phyloP scores from a whole-genome alignment of 352 stramenopile species.

The Globisporangium parvum region DNA sequence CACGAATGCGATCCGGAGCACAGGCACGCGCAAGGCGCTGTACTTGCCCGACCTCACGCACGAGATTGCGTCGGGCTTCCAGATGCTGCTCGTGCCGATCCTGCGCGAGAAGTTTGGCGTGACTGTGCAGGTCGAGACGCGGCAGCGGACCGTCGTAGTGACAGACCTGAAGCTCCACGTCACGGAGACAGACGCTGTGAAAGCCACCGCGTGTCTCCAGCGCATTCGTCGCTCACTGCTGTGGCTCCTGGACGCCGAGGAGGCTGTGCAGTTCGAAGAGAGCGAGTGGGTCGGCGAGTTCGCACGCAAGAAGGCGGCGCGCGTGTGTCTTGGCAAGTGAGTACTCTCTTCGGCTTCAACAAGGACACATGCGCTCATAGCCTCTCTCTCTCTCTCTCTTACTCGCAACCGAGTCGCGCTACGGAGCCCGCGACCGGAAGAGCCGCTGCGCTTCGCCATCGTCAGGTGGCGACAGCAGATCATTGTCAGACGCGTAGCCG shows the following conservation, averaged over 20 bases:
- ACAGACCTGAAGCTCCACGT: constrained; percentile 56
- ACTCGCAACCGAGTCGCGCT: background rate
- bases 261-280: constrained; percentile 25
- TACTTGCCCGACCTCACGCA: constrained; percentile 57
- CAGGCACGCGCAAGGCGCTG: constrained; percentile 41
- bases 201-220: constrained; percentile 34
- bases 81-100: constrained; percentile 56
- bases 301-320: constrained; percentile 24
- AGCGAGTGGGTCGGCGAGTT: constrained; percentile 32
- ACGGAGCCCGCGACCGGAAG: constrained; percentile 20
- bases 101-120: constrained; percentile 50
- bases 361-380: no score
- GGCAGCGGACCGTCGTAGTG: constrained; percentile 50
- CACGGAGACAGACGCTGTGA: constrained; percentile 15
- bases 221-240: constrained; percentile 49
- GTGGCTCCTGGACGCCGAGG: constrained; percentile 45
- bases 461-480: constrained; percentile 31
- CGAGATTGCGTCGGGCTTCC: constrained; percentile 56
- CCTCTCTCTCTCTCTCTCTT: background rate
- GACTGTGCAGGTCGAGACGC: constrained; percentile 49
- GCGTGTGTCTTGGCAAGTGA: constrained; percentile 4
- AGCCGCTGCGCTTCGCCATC: constrained; percentile 40
- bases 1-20: constrained; percentile 53
- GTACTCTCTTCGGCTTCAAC: no score
- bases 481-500: constrained; percentile 22